Percentiles rank a stretch among this genome's conserved stretches.
Conservation (phyloP, 75 land plant species). For the Chamaecyparis obtusa region DNA sequence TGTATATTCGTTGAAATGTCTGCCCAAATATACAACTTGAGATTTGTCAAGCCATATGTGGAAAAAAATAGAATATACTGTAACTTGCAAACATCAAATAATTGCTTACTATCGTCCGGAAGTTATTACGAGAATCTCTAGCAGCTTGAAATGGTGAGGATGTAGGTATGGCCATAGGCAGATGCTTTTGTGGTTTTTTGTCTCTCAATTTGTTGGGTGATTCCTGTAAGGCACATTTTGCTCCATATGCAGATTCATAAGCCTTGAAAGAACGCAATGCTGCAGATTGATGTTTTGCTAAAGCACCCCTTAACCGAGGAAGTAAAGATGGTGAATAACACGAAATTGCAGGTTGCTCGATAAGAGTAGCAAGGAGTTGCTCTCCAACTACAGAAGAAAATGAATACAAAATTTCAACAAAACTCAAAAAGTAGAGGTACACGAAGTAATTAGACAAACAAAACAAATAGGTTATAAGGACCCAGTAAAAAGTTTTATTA, state of each 20-base stretch:
- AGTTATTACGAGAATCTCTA: conserved; percentile 46
- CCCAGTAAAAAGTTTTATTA: not conserved
- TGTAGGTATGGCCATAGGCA: conserved; percentile 23
- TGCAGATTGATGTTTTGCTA: conserved; percentile 34
- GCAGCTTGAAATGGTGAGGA: conserved; percentile 36
- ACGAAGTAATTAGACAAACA: not conserved
- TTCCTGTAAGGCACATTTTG: conserved; percentile 11
- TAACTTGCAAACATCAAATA: not conserved
- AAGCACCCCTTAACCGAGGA: conserved; percentile 20
- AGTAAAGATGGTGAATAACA: conserved; percentile 28
- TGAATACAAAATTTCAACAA: not conserved
- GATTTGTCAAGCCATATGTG: not conserved
- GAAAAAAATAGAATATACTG: not conserved
- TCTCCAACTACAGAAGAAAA: conserved; percentile 32
- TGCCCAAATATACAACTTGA: conserved; percentile 3
- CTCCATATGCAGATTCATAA: conserved; percentile 23
- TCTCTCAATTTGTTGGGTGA: not conserved
- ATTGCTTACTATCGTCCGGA: conserved; percentile 27
- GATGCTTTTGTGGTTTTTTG: not conserved
- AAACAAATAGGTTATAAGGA: not conserved
- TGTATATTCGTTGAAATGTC: conserved; percentile 35
- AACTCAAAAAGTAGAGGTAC: not conserved
- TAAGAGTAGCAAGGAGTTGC: conserved; percentile 27
- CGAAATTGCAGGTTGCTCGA: conserved; percentile 29
- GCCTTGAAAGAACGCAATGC: conserved; percentile 32